Evolutionary conservation across 164 flowering plant genomes (phyloP).

Genomic region (Hamamelis virginiana): DNA sequence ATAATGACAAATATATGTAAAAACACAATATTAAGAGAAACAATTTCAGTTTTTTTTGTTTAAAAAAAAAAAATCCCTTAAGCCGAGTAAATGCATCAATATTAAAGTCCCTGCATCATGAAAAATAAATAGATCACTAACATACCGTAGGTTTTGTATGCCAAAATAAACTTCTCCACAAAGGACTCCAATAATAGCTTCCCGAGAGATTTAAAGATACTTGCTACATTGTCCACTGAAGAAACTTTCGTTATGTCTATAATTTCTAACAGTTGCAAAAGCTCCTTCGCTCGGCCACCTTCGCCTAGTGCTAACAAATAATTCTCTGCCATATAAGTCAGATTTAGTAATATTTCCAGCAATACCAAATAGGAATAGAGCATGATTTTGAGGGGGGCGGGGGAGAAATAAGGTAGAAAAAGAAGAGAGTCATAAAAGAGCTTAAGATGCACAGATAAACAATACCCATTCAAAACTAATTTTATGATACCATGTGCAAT

Average conservation of each 20-base stretch:
- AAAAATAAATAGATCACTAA: constrained; percentile 6
- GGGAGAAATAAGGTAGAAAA: no score
- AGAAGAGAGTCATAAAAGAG: no score
- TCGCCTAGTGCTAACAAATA: constrained; percentile 81
- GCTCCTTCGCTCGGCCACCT: constrained; percentile 50
- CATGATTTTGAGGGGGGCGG: no score
- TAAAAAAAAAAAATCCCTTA: background rate
- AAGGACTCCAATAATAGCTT: constrained; percentile 44
- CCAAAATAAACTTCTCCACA: constrained; percentile 53
- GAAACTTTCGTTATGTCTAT: constrained; percentile 62
- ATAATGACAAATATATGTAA: background rate
- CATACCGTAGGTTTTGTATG: constrained; percentile 52
- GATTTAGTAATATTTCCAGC: constrained; percentile 3
- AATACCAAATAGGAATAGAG: background rate
- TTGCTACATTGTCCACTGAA: constrained; percentile 32
- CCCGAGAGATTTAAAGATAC: constrained; percentile 67
- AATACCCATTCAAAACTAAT: no score
- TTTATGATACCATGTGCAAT: no score
- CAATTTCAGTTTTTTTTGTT: background rate
- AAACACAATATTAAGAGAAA: background rate
- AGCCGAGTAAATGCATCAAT: no score
- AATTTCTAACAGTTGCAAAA: constrained; percentile 51
- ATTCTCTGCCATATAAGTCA: constrained; percentile 48
- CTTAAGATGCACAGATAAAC: no score
- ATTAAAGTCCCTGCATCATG: background rate